A percentile compares a stretch with the other conserved stretches of the same genome.
These are phyloP conservation scores for Penicillium janthinellum DNA, from an alignment of 2,329 filamentous ascomycete species.

Conservation along the genomic window DNA sequence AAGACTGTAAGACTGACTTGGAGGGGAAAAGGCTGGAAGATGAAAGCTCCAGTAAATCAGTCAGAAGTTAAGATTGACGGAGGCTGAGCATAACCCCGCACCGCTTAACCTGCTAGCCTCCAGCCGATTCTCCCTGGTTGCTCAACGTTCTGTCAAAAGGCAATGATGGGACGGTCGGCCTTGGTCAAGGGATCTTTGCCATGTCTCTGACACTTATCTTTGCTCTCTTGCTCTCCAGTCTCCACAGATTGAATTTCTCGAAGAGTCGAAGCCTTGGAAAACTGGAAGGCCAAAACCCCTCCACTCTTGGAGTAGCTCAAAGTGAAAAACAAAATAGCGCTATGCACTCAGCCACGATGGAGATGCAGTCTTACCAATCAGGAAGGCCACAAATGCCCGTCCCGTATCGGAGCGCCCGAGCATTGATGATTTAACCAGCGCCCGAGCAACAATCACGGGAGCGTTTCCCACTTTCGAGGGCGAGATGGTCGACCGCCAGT, in stretches of 20 bases:
- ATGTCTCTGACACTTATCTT: neutral
- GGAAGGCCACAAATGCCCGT: conserved; percentile 1
- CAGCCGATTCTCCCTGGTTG: too few relatives aligned
- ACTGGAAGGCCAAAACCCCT: neutral
- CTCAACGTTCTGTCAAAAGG: neutral
- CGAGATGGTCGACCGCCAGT: neutral
- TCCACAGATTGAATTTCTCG: neutral
- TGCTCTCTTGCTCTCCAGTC: neutral
- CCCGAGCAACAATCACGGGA: conserved; percentile 14
- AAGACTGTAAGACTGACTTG: too few relatives aligned
- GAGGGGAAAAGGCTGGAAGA: too few relatives aligned
- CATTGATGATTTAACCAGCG: conserved; percentile 1
- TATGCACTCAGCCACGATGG: conserved; percentile 13
- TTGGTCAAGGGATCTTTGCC: neutral
- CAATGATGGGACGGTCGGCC: neutral
- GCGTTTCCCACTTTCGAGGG: conserved; percentile 5
- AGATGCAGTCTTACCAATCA: conserved; percentile 18
- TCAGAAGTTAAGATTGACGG: too few relatives aligned
- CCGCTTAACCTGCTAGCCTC: neutral
- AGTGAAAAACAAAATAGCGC: neutral
- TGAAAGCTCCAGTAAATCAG: too few relatives aligned
- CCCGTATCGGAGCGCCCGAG: conserved; percentile 22
- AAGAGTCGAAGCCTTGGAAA: neutral
- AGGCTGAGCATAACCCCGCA: neutral
- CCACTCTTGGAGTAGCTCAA: neutral